phyloP scores from a whole-genome alignment of 164 flowering plant species.

The Tinospora cordifolia region DNA sequence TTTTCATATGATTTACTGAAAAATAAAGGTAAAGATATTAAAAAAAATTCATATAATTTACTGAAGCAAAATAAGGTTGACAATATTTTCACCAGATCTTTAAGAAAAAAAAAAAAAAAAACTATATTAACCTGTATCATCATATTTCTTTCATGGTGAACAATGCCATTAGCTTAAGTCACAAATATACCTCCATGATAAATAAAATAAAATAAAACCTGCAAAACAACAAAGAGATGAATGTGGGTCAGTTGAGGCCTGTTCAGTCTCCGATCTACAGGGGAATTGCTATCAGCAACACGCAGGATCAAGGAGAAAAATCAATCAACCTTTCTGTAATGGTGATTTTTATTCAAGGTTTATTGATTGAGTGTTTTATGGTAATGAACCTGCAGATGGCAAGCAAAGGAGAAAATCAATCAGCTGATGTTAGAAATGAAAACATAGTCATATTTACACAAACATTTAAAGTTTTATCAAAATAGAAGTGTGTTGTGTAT shows the following conservation, averaged over 20 bases:
- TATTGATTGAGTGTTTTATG: constrained; percentile 25
- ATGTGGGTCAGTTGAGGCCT: neutral
- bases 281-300: neutral
- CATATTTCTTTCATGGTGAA: neutral
- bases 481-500: too few species aligned
- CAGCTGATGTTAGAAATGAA: too few species aligned
- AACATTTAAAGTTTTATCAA: too few species aligned
- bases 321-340: neutral
- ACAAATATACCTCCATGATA: neutral
- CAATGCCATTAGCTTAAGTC: neutral
- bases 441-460: too few species aligned
- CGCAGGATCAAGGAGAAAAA: neutral
- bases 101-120: too few species aligned
- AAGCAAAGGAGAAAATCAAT: too few species aligned
- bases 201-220: neutral
- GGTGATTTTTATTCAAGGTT: neutral
- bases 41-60: neutral
- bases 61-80: neutral
- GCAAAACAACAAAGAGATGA: neutral
- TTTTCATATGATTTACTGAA: neutral
- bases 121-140: neutral
- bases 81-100: too few species aligned
- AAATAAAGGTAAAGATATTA: too few species aligned
- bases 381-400: constrained; percentile 22
- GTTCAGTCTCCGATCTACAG: neutral